A percentile compares a stretch with the other conserved stretches of the same genome.
Evolutionary conservation across 108 stramenopile species (phyloP).

Genomic region (Aurantiochytrium sp.): DNA sequence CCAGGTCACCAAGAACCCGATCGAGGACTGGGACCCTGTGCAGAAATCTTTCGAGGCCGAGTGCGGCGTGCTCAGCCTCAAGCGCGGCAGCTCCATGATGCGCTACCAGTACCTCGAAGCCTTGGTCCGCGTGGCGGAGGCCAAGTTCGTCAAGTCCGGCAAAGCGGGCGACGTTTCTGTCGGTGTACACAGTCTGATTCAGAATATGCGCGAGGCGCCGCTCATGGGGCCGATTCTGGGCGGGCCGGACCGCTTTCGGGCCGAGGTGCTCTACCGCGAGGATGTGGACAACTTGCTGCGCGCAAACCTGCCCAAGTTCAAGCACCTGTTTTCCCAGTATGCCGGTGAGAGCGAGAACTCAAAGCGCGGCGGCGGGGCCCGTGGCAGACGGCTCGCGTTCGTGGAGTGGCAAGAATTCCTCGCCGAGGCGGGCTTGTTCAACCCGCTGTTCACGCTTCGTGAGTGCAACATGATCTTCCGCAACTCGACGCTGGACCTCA

Average conservation of each 20-base stretch:
- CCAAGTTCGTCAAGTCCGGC: neutral
- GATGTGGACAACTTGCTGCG: neutral
- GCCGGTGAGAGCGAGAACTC: neutral
- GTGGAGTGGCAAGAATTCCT: constrained; percentile 9
- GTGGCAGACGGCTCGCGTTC: neutral
- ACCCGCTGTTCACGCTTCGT: constrained; percentile 4
- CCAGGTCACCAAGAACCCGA: neutral
- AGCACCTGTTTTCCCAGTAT: neutral
- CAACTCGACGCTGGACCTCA: neutral
- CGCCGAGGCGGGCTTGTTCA: neutral
- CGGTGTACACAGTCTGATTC: neutral
- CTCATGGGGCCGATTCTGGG: neutral
- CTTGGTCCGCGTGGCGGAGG: neutral
- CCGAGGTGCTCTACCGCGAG: neutral
- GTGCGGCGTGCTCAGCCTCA: neutral
- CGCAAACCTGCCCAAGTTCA: neutral
- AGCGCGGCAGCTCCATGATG: neutral
- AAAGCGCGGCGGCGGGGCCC: neutral
- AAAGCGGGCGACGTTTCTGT: neutral
- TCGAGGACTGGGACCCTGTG: neutral
- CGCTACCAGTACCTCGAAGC: constrained; percentile 21
- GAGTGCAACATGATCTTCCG: constrained; percentile 8
- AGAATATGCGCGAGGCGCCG: neutral
- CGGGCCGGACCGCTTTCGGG: neutral
- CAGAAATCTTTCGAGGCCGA: neutral